Percentiles rank a stretch among this genome's conserved stretches.
These are phyloP conservation scores for Suhomyces terraborum DNA, from an alignment of 1,139 yeast genomes.

Conservation along the genomic window DNA sequence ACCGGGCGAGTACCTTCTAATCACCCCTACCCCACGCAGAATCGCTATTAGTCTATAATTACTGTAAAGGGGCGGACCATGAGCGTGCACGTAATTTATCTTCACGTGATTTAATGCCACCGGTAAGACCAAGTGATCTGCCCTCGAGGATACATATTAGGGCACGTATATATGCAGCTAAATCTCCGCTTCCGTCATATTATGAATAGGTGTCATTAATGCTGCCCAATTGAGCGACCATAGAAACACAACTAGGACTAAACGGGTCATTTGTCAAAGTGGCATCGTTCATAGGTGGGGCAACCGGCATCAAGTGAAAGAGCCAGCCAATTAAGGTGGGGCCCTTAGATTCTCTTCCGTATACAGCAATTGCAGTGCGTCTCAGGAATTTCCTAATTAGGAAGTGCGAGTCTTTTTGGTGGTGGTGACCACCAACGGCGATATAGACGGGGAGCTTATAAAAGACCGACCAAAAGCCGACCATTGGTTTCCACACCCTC, in stretches of 20 bases:
- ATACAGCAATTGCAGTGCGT: conserved; percentile 8
- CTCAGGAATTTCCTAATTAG: conserved; percentile 12
- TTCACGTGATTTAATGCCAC: too few species aligned
- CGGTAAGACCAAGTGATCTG: too few species aligned
- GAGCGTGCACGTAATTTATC: too few species aligned
- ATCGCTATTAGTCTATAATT: too few species aligned
- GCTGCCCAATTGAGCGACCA: conserved; percentile 1
- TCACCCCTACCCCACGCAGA: too few species aligned
- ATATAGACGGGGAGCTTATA: neutral
- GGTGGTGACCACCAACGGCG: conserved; percentile 1
- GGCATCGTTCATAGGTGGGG: conserved; percentile 2
- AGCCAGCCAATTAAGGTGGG: conserved; percentile 1
- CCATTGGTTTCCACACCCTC: conserved; percentile 1
- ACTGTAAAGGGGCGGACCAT: too few species aligned
- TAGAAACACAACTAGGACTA: neutral
- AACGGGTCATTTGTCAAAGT: neutral
- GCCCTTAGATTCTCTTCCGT: conserved; percentile 6
- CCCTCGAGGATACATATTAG: too few species aligned
- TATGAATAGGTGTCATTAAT: neutral
- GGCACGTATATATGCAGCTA: conserved; percentile 3
- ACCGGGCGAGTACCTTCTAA: too few species aligned
- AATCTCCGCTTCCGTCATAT: conserved; percentile 4
- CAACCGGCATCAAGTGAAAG: neutral
- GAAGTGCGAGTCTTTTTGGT: conserved; percentile 6
- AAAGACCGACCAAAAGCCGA: conserved; percentile 3